Base-by-base conservation (phyloP, 2,329 filamentous ascomycete genomes). In the Bipolaris sorokiniana region DNA sequence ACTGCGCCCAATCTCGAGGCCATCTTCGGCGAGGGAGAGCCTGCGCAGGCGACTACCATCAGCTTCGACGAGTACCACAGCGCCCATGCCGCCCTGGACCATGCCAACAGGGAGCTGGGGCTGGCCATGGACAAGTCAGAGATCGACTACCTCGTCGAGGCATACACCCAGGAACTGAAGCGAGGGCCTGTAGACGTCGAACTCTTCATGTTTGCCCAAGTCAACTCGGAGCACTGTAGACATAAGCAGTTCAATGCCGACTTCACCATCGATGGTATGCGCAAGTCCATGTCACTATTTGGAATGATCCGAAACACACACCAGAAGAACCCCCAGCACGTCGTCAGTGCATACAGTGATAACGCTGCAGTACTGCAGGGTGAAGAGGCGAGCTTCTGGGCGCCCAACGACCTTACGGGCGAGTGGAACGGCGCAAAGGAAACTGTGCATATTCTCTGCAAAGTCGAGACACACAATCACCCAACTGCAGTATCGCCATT, bases 181-280 rank as follows among this genome's bases (percentile, higher is more conserved):
- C 81, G 88, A 36, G 81, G 85, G 47, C 91, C 91, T 1, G 89
- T 92, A 59, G 95, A 98, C 75, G 91, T 98, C 42, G 95, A 99
- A 79, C 84, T 98, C 20, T 98, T 98, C 83, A 98, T 98, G 95
- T 99, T 98, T 76, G 94, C 94, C 15, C 95, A 99, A 79, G 94
- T 99, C 75, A 98, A 98, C 81, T 98, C 94, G 3, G 95, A 99
- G 82, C 94, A 98, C 78, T 97, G 86, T 72, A 80, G 86, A 56
- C 86, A 89, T 74, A 96, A 97, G 82, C 90, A 96, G 69, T 99
- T 99, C 85, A 99, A 99, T 77, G 93, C 95, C 26, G 89, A 88
- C 57, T 99, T 95, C 92, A 95, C 89, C 15, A 96, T 99, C 68
- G 93, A 99, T 75, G 93, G 93, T 50, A 83, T 90, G 65, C 80